Percentiles rank a stretch among this genome's conserved stretches.
These are phyloP conservation scores for Ramaria sp. DNA, from an alignment of 768 basidiomycete species.

Conservation along the genomic window DNA sequence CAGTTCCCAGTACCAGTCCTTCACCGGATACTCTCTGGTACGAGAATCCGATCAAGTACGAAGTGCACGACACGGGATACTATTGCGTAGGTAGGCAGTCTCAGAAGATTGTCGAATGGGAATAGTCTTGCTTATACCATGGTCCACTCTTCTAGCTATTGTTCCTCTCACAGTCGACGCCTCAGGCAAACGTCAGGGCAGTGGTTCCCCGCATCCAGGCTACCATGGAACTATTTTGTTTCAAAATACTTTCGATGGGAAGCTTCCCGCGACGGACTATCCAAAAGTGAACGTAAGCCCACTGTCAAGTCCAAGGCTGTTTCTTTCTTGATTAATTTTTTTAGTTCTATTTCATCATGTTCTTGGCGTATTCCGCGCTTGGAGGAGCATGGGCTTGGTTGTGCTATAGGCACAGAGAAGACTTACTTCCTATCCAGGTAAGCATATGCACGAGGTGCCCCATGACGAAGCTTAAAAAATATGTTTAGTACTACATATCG, in stretches of 20 bases:
- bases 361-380: conserved; percentile 62
- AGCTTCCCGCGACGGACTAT: conserved; percentile 87
- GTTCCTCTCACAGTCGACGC: conserved; percentile 80
- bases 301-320: not conserved
- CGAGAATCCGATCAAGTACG: conserved; percentile 66
- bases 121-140: conserved; percentile 1
- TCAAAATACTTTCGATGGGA: conserved; percentile 79
- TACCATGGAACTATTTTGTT: conserved; percentile 79
- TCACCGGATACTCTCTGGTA: conserved; percentile 41
- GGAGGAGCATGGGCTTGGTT: conserved; percentile 73
- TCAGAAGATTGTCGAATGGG: not conserved
- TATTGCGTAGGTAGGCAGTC: conserved; percentile 79
- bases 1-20: conserved; percentile 35
- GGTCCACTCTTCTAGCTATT: conserved; percentile 39
- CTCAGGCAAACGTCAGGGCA: conserved; percentile 24
- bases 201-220: conserved; percentile 59
- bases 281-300: conserved; percentile 80
- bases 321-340: conserved; percentile 10
- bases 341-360: conserved; percentile 84
- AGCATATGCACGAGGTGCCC: conserved; percentile 9
- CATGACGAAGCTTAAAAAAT: not conserved
- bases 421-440: conserved; percentile 84
- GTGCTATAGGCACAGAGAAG: conserved; percentile 69
- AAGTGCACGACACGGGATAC: conserved; percentile 81
- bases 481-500: conserved; percentile 75